Evolutionary conservation across 2,329 filamentous ascomycete genomes (phyloP).

Genomic region (Xylariales sp.): DNA sequence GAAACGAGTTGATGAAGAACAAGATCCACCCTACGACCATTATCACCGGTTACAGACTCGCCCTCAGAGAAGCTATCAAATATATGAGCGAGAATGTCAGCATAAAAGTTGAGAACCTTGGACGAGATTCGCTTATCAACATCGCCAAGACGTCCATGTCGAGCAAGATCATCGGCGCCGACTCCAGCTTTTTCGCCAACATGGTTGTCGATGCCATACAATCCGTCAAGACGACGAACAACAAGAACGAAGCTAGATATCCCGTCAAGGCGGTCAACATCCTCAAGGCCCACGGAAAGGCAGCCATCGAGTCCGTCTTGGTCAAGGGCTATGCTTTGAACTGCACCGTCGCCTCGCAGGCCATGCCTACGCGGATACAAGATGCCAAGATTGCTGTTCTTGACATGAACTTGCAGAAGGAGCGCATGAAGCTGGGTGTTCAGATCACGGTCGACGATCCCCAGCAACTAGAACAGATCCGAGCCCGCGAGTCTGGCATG

Average conservation of each 20-base stretch:
- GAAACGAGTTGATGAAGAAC: conserved; percentile 99
- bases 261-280: conserved; percentile 99
- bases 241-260: conserved; percentile 87
- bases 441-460: conserved; percentile 98
- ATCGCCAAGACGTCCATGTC: conserved; percentile 99
- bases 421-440: conserved; percentile 97
- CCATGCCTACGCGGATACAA: conserved; percentile 87
- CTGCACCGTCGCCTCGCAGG: conserved; percentile 97
- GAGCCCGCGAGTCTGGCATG: conserved; percentile 87
- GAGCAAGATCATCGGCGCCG: conserved; percentile 94
- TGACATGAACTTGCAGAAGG: conserved; percentile 98
- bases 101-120: conserved; percentile 89
- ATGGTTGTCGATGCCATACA: conserved; percentile 97
- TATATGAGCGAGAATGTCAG: conserved; percentile 99
- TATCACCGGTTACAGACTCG: conserved; percentile 95
- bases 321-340: conserved; percentile 97
- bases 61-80: conserved; percentile 91
- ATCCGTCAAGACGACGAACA: conserved; percentile 90
- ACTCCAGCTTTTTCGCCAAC: conserved; percentile 94
- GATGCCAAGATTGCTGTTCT: conserved; percentile 96
- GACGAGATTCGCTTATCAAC: conserved; percentile 83
- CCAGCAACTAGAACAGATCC: conserved; percentile 94
- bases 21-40: conserved; percentile 99
- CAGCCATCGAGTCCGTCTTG: conserved; percentile 78
- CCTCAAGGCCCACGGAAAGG: conserved; percentile 96